Percentiles rank a stretch among this genome's conserved stretches.
These are phyloP conservation scores for Ensete glaucum DNA, from an alignment of 176 grass and related monocot genomes.

Conservation along the genomic window DNA sequence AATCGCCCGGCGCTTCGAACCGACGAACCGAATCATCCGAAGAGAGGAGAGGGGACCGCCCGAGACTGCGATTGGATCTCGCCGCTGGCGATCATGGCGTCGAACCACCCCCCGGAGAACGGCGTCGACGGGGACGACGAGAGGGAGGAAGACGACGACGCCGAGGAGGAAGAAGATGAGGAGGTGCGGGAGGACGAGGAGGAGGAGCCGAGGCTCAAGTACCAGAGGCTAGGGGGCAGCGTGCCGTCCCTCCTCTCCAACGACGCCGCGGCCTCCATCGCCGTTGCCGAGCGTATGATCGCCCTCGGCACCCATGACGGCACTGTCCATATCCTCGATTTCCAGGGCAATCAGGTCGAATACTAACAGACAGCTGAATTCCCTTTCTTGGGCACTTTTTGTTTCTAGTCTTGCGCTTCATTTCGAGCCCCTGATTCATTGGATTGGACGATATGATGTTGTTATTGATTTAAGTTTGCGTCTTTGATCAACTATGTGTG, in stretches of 20 bases:
- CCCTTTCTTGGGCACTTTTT: neutral
- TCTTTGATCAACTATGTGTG: neutral
- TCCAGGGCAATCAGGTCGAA: slow-evolving; percentile 87
- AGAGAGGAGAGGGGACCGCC: neutral
- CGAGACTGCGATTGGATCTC: slow-evolving; percentile 6
- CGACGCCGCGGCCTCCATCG: slow-evolving; percentile 65
- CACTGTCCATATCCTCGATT: slow-evolving; percentile 91
- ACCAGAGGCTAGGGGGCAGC: slow-evolving; percentile 84
- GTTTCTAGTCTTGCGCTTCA: neutral
- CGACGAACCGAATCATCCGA: neutral
- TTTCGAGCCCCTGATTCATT: neutral
- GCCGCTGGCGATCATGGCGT: slow-evolving; percentile 24
- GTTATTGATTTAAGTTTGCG: neutral
- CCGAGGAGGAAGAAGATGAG: slow-evolving; percentile 9
- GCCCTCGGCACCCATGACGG: slow-evolving; percentile 86
- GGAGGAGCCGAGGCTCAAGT: slow-evolving; percentile 92
- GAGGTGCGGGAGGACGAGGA: slow-evolving; percentile 42
- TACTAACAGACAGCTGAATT: neutral
- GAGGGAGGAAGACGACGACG: slow-evolving; percentile 27
- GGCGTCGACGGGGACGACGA: slow-evolving; percentile 43
- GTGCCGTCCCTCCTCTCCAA: slow-evolving; percentile 64
- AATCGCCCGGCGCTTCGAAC: neutral
- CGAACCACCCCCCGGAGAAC: slow-evolving; percentile 46
- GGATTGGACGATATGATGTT: neutral
- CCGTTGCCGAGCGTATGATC: slow-evolving; percentile 86